Evolutionary conservation across 805 yeast genomes (phyloP), one percentile per base, ranked within the genome.

Genomic region (Saccharomycopsis amapae): DNA sequence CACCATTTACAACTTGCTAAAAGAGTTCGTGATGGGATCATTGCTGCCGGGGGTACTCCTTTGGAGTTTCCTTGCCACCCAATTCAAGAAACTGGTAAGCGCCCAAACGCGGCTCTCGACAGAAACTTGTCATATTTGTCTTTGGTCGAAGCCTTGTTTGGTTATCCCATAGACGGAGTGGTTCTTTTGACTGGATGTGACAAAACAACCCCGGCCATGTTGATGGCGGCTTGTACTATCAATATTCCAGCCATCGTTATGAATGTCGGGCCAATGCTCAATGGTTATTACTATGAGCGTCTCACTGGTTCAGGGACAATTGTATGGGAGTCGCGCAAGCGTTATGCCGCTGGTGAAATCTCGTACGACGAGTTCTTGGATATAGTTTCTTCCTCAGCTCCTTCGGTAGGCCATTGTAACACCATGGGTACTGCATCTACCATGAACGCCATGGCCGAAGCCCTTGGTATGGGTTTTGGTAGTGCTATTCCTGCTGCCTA

Each of bases 141-240:
- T 18, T 34, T 55, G 36, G 57, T 55, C 4, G 58, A 55, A 40
- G 50, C 53, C 5, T 45, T 55, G 15, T 55, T 48, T 31, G 58
- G 58, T 3, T 55, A 55, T 35, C 56, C 56, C 19, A 42, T 53
- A 13, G 58, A 54, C 34, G 58, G 58, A 2, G 58, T 55, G 4
- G 58, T 55, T 18, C 42, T 55, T 15, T 47, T 55, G 17, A 53
- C 58, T 3, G 58, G 58, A 5, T 72, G 77, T 61, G 77, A 72
- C 57, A 72, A 72, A 59, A 72, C 73, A 57, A 72, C 72, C 68
- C 77, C 77, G 7, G 77, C 76, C 49, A 68, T 68, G 50, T 64
- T 72, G 47, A 72, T 72, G 75, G 77, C 76, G 42, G 73, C 73
- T 68, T 73, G 73, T 24, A 65, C 76, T 56, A 73, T 71, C 60